Evolutionary conservation across 441 rosid genomes (phyloP), one percentile per base, ranked within the genome.

Genomic region (Manihot esculenta): DNA sequence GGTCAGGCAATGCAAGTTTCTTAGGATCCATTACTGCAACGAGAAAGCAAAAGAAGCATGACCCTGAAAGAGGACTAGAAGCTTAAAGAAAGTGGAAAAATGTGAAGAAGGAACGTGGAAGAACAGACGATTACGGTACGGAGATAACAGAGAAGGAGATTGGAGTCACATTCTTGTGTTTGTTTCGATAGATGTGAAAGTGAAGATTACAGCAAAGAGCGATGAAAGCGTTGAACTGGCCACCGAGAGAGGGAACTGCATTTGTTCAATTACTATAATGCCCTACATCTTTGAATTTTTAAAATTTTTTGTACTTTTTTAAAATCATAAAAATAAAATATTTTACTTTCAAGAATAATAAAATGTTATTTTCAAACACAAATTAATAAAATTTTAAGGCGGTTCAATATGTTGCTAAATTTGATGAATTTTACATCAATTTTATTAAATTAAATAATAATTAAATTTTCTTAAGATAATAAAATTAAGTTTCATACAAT

Each of bases 1-100:
- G 88, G 73, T 87, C 90, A 10, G 88, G 60, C 66, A 83, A 83
- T 26, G 68, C 20, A 33, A 61, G 62, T 48, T 83, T 83, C 71
- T 64, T 83, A 14, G 83, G 58, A 58, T 85, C 89, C 97, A 86
- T 86, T 1, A 56, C 10, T 18, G 12, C 41, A 51, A 5, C 15
- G 24, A 54, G 14, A 64, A 33, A 10, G 20, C 48, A 23, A 20
- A 18, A 14, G 24, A 35, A 41, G 35, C 51, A 42, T 26, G 27
- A 15, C 14, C 21, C 56, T n/a, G 56, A 55, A 3, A 66, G 27
- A 35, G 23, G 8, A 21, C 45, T 15, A 7, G 24, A 20, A 48
- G 53, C 53, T 48, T 24, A 12, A 21, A 10, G 5, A 0, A 23
- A 62, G 60, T 7, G 20, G 44, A 18, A 70, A n/a, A 53, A 51